Conservation (phyloP, 805 yeast genomes). For the Wickerhamiella allomyrinae region DNA sequence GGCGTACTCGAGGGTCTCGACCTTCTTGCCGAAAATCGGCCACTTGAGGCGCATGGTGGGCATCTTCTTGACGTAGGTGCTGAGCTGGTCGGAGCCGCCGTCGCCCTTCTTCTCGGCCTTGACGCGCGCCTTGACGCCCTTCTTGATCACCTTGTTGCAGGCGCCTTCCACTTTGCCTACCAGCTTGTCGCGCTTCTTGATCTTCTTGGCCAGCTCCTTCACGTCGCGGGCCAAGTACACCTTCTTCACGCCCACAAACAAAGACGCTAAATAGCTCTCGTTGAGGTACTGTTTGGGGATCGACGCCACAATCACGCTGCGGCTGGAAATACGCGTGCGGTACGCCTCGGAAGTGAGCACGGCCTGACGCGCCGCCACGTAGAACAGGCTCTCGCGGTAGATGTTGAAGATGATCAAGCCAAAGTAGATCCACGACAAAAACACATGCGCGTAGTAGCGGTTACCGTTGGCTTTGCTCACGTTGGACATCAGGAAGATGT, state of each 20-base stretch:
- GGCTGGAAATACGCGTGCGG: conserved; percentile 56
- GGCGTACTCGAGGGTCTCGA: conserved; percentile 66
- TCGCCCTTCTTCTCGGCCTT: conserved; percentile 56
- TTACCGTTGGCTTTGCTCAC: conserved; percentile 31
- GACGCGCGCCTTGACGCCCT: conserved; percentile 47
- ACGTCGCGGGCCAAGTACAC: conserved; percentile 68
- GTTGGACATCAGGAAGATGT: conserved; percentile 65
- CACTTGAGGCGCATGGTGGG: conserved; percentile 69
- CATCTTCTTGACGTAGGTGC: conserved; percentile 61
- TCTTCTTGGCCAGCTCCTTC: conserved; percentile 38
- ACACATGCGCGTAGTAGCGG: conserved; percentile 76
- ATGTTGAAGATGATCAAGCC: conserved; percentile 55
- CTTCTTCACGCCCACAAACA: conserved; percentile 70
- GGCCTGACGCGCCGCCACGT: conserved; percentile 61
- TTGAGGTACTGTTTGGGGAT: conserved; percentile 64
- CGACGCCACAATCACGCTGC: conserved; percentile 72
- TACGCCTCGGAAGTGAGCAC: conserved; percentile 70
- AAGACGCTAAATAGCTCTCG: conserved; percentile 55
- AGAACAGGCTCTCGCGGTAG: conserved; percentile 72
- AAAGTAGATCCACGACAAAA: conserved; percentile 67
- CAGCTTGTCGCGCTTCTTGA: conserved; percentile 43
- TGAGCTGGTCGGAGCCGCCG: conserved; percentile 15
- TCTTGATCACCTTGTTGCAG: conserved; percentile 40
- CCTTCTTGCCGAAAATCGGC: conserved; percentile 69
- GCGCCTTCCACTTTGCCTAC: conserved; percentile 55